phyloP scores from a whole-genome alignment of 2,329 filamentous ascomycete genomes.

The Cadophora sp. region DNA sequence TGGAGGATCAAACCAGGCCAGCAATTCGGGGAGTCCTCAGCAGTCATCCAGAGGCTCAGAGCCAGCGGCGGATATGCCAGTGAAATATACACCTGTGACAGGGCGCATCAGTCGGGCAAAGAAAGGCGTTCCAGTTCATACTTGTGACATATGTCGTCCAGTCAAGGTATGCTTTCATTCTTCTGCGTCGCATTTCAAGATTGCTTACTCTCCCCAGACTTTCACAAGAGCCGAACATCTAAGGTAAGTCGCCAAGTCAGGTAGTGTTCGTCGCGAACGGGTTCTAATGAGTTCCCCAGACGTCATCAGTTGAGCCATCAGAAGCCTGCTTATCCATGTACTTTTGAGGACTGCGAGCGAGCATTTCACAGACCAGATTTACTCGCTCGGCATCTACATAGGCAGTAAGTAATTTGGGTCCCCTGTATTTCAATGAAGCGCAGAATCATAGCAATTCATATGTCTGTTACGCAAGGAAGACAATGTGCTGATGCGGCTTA shows the following conservation, averaged over 20 bases:
- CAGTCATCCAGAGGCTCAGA: conserved; percentile 39
- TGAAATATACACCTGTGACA: conserved; percentile 46
- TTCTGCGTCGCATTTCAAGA: not conserved
- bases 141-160: conserved; percentile 42
- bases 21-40: conserved; percentile 36
- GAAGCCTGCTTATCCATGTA: conserved; percentile 58
- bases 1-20: conserved; percentile 36
- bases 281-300: conserved; percentile 47
- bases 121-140: conserved; percentile 46
- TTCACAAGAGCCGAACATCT: conserved; percentile 69
- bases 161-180: conserved; percentile 37
- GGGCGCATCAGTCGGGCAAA: conserved; percentile 45
- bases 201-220: conserved; percentile 51
- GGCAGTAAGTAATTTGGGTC: conserved; percentile 52
- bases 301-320: conserved; percentile 67
- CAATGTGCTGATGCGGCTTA: conserved; percentile 38
- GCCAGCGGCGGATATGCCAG: conserved; percentile 37
- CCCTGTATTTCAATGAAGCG: not conserved
- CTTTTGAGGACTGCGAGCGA: conserved; percentile 59
- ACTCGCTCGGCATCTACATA: conserved; percentile 60
- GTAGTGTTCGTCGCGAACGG: not conserved
- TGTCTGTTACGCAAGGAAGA: not conserved
- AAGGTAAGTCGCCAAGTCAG: conserved; percentile 49
- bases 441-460: not conserved
- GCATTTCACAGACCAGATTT: conserved; percentile 65